Percentiles rank a stretch among this genome's conserved stretches.
Conservation (phyloP, 768 basidiomycete species). For the Clitopilus hobsonii region DNA sequence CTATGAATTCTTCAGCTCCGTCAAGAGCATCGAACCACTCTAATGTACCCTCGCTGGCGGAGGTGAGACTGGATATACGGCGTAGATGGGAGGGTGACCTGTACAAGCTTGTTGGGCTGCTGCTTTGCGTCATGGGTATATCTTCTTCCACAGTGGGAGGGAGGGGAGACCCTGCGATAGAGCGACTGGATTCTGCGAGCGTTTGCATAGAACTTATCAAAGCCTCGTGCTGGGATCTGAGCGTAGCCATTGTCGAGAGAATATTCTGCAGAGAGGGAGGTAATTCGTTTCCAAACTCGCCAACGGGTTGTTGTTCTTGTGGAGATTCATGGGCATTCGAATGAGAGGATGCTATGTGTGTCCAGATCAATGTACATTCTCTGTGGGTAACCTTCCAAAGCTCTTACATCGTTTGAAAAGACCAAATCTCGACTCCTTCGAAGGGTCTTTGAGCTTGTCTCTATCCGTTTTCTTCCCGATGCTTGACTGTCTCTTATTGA, state of each 20-base stretch:
- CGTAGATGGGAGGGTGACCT: conserved; percentile 37
- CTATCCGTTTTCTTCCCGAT: conserved; percentile 45
- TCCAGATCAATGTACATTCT: too few relatives aligned
- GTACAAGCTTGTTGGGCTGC: conserved; percentile 10
- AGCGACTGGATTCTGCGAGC: conserved; percentile 22
- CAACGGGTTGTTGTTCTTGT: conserved; percentile 16
- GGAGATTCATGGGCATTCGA: conserved; percentile 5
- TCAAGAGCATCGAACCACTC: conserved; percentile 82
- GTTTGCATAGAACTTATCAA: conserved; percentile 40
- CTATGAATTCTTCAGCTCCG: conserved; percentile 66
- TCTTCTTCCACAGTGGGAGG: conserved; percentile 37
- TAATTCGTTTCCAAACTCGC: conserved; percentile 15
- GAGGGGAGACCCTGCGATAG: conserved; percentile 30
- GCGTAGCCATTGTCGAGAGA: conserved; percentile 39
- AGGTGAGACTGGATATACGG: conserved; percentile 15
- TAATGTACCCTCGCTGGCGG: conserved; percentile 41
- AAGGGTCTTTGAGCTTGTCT: conserved; percentile 44
- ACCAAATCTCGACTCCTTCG: conserved; percentile 41
- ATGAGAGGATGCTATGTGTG: background rate
- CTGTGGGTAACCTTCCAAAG: background rate
- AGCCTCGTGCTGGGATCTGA: conserved; percentile 57
- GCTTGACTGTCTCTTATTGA: conserved; percentile 30
- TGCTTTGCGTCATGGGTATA: conserved; percentile 30
- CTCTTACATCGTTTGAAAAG: conserved; percentile 58
- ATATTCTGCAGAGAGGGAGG: conserved; percentile 35